phyloP scores from a whole-genome alignment of 148 eudicot species.

The Vaccinium corymbosum region DNA sequence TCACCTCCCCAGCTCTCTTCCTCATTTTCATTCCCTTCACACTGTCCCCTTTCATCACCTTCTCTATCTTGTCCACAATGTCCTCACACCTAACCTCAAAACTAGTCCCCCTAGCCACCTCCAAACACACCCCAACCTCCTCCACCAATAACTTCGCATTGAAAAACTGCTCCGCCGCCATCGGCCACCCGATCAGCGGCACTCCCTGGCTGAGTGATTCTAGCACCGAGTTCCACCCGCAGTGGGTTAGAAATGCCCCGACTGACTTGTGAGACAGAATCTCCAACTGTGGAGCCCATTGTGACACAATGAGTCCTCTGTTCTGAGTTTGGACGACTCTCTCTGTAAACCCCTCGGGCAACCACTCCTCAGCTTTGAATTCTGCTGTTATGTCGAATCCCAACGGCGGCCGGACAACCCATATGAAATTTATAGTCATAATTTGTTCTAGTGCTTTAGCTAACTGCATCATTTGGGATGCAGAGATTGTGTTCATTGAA shows the following conservation, averaged over 20 bases:
- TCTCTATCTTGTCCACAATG: constrained; percentile 36
- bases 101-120: constrained; percentile 48
- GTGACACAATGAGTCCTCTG: constrained; percentile 35
- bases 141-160: constrained; percentile 50
- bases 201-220: constrained; percentile 49
- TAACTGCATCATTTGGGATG: constrained; percentile 49
- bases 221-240: constrained; percentile 66
- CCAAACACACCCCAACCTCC: constrained; percentile 47
- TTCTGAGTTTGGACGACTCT: constrained; percentile 16
- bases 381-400: constrained; percentile 33
- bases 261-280: constrained; percentile 44
- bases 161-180: constrained; percentile 59
- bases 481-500: constrained; percentile 44
- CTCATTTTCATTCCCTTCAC: constrained; percentile 32
- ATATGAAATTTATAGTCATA: constrained; percentile 35
- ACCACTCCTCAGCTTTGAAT: constrained; percentile 37
- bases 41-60: constrained; percentile 43
- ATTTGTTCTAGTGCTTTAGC: constrained; percentile 43
- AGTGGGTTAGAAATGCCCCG: constrained; percentile 50
- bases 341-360: constrained; percentile 41
- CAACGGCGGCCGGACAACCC: constrained; percentile 64
- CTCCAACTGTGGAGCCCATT: constrained; percentile 66
- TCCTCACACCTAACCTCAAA: constrained; percentile 31
- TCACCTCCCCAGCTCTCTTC: constrained; percentile 31
- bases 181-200: constrained; percentile 59